A percentile compares a stretch with the other conserved stretches of the same genome.
Conservation (phyloP, 805 yeast species). For the Candida boidinii region DNA sequence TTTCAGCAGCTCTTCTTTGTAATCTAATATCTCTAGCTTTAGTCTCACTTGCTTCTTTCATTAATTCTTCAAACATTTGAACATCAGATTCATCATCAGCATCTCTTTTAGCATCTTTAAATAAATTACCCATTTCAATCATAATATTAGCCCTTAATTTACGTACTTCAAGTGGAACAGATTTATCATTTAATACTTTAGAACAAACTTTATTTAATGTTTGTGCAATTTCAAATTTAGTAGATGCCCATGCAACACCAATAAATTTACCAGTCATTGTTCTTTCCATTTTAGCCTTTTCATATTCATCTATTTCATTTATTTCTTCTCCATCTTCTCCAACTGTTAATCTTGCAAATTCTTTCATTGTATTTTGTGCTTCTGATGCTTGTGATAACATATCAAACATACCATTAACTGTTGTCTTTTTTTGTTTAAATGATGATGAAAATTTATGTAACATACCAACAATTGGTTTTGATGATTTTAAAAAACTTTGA, state of each 20-base stretch:
- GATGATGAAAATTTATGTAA: slow-evolving; percentile 48
- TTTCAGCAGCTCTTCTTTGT: slow-evolving; percentile 10
- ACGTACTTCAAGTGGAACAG: slow-evolving; percentile 35
- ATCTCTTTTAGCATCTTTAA: slow-evolving; percentile 48
- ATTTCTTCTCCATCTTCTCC: slow-evolving; percentile 26
- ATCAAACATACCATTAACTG: slow-evolving; percentile 62
- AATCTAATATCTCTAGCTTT: slow-evolving; percentile 19
- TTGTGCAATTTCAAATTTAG: slow-evolving; percentile 68
- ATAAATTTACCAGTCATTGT: slow-evolving; percentile 70
- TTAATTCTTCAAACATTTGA: slow-evolving; percentile 59
- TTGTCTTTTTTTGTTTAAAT: slow-evolving; percentile 65
- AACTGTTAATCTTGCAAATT: slow-evolving; percentile 53
- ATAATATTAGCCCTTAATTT: slow-evolving; percentile 57
- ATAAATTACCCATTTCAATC: slow-evolving; percentile 54
- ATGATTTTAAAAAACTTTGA: slow-evolving; percentile 56
- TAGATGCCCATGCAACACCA: slow-evolving; percentile 81
- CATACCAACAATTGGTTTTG: slow-evolving; percentile 60
- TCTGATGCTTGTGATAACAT: slow-evolving; percentile 69
- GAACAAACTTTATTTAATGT: slow-evolving; percentile 69
- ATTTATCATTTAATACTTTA: slow-evolving; percentile 49
- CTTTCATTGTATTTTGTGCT: slow-evolving; percentile 73
- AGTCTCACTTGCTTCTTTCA: slow-evolving; percentile 23
- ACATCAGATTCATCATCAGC: slow-evolving; percentile 70
- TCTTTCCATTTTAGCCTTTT: slow-evolving; percentile 59
- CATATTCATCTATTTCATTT: slow-evolving; percentile 34